phyloP scores from a whole-genome alignment of 1,139 yeast species.

The Yamadazyma blattariae region DNA sequence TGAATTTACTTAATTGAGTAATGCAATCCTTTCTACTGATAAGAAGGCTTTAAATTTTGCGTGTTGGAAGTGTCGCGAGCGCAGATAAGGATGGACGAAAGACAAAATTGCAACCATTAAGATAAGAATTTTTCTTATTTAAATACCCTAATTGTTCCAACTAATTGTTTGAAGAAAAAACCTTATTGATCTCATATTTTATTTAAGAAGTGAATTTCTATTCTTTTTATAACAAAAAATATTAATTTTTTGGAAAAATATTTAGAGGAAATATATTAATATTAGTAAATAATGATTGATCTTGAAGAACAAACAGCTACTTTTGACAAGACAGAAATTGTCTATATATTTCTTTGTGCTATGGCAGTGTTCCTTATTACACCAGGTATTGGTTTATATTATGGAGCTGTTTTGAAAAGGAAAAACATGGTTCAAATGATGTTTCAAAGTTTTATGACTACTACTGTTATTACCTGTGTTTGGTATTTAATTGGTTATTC shows the following conservation, averaged over 20 bases:
- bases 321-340: conserved; percentile 76
- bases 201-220: too few relatives aligned
- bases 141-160: too few relatives aligned
- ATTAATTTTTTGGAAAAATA: too few relatives aligned
- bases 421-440: conserved; percentile 85
- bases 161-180: too few relatives aligned
- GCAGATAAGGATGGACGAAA: too few relatives aligned
- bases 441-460: conserved; percentile 90
- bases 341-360: conserved; percentile 72
- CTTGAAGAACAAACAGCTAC: conserved; percentile 12
- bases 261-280: too few relatives aligned
- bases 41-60: too few relatives aligned
- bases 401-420: conserved; percentile 87
- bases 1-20: conserved; percentile 1
- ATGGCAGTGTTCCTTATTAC: conserved; percentile 84
- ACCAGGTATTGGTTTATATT: conserved; percentile 91
- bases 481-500: conserved; percentile 99
- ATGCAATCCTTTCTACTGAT: conserved; percentile 1
- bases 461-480: conserved; percentile 73
- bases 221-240: too few relatives aligned
- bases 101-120: not conserved
- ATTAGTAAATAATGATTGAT: conserved; percentile 2
- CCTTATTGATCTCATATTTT: too few relatives aligned
- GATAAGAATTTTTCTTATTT: too few relatives aligned
- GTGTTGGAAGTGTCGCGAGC: too few relatives aligned